phyloP scores from a whole-genome alignment of 1,284 basidiomycete species.

The Sanghuangporus weigelae region DNA sequence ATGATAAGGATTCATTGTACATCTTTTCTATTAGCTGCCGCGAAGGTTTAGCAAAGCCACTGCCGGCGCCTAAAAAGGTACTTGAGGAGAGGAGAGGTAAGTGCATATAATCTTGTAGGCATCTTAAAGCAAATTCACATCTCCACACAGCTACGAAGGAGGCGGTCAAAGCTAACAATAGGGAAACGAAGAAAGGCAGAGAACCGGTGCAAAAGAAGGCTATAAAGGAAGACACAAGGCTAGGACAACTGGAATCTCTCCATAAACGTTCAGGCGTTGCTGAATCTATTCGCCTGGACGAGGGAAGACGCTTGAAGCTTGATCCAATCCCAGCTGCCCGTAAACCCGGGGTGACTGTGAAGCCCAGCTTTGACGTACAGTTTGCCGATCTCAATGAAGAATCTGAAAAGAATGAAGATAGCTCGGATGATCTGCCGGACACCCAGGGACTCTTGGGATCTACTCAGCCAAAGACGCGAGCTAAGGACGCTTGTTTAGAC shows the following conservation, averaged over 20 bases:
- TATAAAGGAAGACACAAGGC: slow-evolving; percentile 25
- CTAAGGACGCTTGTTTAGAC: slow-evolving; percentile 20
- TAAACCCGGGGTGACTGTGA: slow-evolving; percentile 27
- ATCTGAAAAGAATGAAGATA: slow-evolving; percentile 30
- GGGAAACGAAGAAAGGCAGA: background rate
- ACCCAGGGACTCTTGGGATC: slow-evolving; percentile 31
- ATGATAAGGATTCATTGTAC: slow-evolving; percentile 12
- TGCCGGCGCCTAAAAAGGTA: slow-evolving; percentile 34
- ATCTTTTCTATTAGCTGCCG: slow-evolving; percentile 47
- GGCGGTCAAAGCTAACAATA: background rate
- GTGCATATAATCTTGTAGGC: slow-evolving; percentile 5
- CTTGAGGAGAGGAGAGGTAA: slow-evolving; percentile 19
- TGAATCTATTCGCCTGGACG: slow-evolving; percentile 34
- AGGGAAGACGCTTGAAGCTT: slow-evolving; percentile 44
- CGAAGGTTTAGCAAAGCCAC: slow-evolving; percentile 57
- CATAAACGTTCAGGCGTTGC: slow-evolving; percentile 41
- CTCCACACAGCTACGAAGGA: background rate
- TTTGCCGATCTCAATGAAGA: slow-evolving; percentile 39
- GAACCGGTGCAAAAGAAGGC: slow-evolving; percentile 3
- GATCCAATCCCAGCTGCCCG: slow-evolving; percentile 24
- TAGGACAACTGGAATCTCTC: slow-evolving; percentile 40
- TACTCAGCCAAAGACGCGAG: background rate
- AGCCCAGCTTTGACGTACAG: slow-evolving; percentile 45
- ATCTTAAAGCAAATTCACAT: background rate
- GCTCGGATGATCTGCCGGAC: slow-evolving; percentile 44